Conservation (phyloP, 2,329 filamentous ascomycete species). For the Talaromyces marneffei region DNA sequence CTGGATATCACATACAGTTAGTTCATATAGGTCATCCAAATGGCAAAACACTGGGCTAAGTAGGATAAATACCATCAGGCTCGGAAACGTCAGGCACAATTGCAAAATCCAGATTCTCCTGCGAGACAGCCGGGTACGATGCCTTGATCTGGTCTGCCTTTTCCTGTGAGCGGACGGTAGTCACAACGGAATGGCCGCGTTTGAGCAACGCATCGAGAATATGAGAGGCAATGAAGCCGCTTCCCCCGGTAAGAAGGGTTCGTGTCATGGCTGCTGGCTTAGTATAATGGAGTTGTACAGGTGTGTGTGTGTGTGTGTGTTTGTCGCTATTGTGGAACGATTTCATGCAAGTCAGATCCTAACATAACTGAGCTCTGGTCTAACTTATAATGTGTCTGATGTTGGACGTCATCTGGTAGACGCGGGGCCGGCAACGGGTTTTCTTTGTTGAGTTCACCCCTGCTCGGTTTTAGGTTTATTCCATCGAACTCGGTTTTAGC, state of each 20-base stretch:
- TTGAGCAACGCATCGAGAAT: conserved; percentile 50
- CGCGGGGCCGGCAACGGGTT: not conserved
- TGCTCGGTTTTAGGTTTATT: not conserved
- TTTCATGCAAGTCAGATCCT: too few species aligned
- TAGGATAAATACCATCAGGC: conserved; percentile 11
- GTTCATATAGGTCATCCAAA: not conserved
- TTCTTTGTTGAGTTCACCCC: not conserved
- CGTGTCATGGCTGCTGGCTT: conserved; percentile 7
- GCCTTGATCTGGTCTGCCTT: conserved; percentile 54
- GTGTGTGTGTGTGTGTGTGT: not conserved
- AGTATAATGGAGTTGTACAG: not conserved
- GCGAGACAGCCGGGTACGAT: conserved; percentile 42
- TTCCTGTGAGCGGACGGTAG: conserved; percentile 52
- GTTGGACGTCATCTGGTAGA: too few species aligned
- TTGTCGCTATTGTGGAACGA: too few species aligned
- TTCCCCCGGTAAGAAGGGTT: conserved; percentile 38
- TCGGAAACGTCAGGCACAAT: conserved; percentile 66
- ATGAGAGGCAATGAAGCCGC: conserved; percentile 57
- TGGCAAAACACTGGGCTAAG: not conserved
- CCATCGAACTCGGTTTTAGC: not conserved
- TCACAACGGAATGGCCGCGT: conserved; percentile 45
- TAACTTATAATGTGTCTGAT: not conserved
- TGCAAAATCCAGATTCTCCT: conserved; percentile 51
- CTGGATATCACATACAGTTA: conserved; percentile 39
- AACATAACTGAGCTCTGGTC: not conserved